Percentiles rank a stretch among this genome's conserved stretches.
phyloP scores from a whole-genome alignment of 805 yeast genomes.

The Starmerella apis region DNA sequence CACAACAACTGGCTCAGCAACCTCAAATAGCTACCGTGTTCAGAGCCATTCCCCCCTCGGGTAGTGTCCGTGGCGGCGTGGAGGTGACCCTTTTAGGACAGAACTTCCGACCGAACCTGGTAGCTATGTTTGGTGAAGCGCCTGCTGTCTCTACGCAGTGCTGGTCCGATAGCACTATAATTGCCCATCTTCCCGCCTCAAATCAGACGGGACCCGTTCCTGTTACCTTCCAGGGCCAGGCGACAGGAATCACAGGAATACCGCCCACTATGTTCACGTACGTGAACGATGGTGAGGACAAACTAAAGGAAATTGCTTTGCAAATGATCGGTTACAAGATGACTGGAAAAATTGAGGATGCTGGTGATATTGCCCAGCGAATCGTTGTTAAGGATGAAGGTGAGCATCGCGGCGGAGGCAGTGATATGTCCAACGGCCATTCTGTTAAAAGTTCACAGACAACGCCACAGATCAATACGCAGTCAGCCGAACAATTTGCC shows the following conservation, averaged over 20 bases:
- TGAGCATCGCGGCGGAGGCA: not conserved
- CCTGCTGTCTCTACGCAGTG: constrained; percentile 63
- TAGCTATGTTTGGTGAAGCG: constrained; percentile 69
- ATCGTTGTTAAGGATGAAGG: constrained; percentile 40
- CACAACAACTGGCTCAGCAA: not conserved
- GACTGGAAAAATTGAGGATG: constrained; percentile 93
- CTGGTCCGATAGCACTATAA: constrained; percentile 92
- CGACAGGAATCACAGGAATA: constrained; percentile 4
- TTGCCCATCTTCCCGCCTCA: constrained; percentile 89
- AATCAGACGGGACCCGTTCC: constrained; percentile 80
- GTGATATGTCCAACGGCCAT: not conserved
- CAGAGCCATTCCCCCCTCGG: constrained; percentile 88
- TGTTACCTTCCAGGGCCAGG: constrained; percentile 61
- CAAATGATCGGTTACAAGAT: constrained; percentile 94
- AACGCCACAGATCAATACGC: constrained; percentile 10
- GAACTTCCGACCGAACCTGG: constrained; percentile 71
- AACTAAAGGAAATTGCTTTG: constrained; percentile 84
- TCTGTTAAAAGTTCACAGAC: not conserved
- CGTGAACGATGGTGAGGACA: constrained; percentile 89
- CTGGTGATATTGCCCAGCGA: constrained; percentile 82
- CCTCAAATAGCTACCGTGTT: constrained; percentile 49
- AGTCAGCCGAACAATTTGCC: constrained; percentile 25
- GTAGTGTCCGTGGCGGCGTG: constrained; percentile 92
- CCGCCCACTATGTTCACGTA: constrained; percentile 58
- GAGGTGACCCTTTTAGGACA: constrained; percentile 86